Conservation (phyloP, 371 early-diverging fungal genomes). For the Nematocida displodere region DNA sequence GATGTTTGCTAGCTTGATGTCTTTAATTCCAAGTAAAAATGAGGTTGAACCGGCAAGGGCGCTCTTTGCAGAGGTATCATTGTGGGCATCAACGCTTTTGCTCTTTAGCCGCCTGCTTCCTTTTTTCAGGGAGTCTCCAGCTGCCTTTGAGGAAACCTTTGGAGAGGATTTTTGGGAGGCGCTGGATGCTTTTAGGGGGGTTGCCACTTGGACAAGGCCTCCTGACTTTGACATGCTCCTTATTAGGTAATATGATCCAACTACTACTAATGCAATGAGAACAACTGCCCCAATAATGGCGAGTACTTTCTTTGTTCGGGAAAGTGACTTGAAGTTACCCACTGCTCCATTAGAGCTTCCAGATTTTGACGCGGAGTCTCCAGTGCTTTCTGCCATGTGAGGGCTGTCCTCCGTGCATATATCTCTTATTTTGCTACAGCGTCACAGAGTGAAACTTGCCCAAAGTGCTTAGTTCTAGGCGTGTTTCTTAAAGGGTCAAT, state of each 20-base stretch:
- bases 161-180: not conserved
- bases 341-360: not conserved
- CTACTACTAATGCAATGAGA: not conserved
- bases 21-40: slow-evolving; percentile 1
- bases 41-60: not conserved
- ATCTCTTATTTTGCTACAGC: slow-evolving; percentile 1
- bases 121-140: not conserved
- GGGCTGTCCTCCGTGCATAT: not conserved
- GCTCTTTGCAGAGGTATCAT: not conserved
- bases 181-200: too few relatives aligned
- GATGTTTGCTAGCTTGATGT: slow-evolving; percentile 2
- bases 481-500: too few relatives aligned
- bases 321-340: not conserved
- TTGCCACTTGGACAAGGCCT: not conserved
- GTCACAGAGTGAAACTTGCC: slow-evolving; percentile 19
- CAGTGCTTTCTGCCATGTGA: slow-evolving; percentile 6
- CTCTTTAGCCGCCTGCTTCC: not conserved
- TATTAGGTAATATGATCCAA: not conserved
- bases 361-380: not conserved
- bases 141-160: not conserved
- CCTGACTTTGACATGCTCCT: not conserved
- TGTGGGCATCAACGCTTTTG: not conserved
- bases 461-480: too few relatives aligned
- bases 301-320: not conserved
- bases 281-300: not conserved